Conservation (phyloP, 306 rosid genomes). For the Lithocarpus polystachyus region DNA sequence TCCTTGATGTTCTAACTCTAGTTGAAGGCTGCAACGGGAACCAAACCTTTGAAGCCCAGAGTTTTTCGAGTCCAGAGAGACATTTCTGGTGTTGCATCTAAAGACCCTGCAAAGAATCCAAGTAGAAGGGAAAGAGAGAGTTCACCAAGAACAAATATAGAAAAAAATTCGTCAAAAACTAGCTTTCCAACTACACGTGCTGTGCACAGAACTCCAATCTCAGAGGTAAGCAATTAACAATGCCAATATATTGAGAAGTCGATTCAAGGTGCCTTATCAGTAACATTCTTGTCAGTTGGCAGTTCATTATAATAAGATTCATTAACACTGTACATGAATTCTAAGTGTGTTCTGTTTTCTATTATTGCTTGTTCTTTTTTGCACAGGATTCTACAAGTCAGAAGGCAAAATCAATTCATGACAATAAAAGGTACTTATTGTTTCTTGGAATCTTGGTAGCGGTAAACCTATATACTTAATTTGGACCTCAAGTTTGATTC, state of each 20-base stretch:
- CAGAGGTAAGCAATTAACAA: constrained; percentile 41
- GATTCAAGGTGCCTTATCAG: background rate
- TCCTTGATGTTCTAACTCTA: constrained; percentile 14
- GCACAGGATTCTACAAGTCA: constrained; percentile 46
- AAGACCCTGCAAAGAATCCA: constrained; percentile 23
- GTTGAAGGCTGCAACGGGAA: constrained; percentile 35
- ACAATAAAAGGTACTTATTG: constrained; percentile 45
- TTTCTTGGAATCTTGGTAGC: constrained; percentile 25
- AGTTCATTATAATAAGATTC: background rate
- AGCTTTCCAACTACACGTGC: constrained; percentile 20
- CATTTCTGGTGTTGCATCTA: constrained; percentile 20
- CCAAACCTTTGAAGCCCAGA: constrained; percentile 27
- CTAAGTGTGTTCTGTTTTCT: background rate
- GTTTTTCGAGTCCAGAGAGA: constrained; percentile 29
- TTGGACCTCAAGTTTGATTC: constrained; percentile 24
- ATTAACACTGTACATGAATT: background rate
- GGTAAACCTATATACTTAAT: constrained; percentile 1
- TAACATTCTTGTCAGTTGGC: background rate
- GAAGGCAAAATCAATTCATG: constrained; percentile 30
- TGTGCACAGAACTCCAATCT: constrained; percentile 31
- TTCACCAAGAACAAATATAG: constrained; percentile 26
- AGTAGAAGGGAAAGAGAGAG: constrained; percentile 34
- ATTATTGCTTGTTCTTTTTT: background rate
- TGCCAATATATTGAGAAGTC: background rate
- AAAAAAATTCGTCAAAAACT: constrained; percentile 29